Percentiles rank a stretch among this genome's conserved stretches.
phyloP scores from a whole-genome alignment of 2,329 filamentous ascomycete genomes.

The Trichoderma oligosporum region DNA sequence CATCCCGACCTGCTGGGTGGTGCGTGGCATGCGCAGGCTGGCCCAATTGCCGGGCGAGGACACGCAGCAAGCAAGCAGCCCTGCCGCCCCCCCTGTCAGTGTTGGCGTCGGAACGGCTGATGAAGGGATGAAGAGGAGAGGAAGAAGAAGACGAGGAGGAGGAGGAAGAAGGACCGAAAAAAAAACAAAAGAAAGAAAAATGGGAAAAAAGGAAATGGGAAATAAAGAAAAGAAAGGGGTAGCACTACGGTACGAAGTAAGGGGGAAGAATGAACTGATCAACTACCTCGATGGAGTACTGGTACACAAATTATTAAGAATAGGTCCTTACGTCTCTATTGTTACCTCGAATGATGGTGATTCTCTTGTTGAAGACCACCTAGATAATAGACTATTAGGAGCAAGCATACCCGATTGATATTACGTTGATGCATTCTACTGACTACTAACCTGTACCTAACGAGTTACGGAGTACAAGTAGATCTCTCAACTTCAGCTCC shows the following conservation, averaged over 20 bases:
- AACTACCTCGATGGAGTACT: too few species aligned
- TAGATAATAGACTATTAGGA: too few species aligned
- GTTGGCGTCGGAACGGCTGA: not conserved
- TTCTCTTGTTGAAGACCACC: too few species aligned
- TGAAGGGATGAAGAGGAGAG: not conserved
- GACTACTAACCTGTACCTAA: too few species aligned
- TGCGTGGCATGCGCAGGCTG: constrained; percentile 13
- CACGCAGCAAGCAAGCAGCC: constrained; percentile 15
- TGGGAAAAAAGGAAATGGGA: not conserved
- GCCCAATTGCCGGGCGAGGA: constrained; percentile 19
- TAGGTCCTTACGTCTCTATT: too few species aligned
- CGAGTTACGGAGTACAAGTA: too few species aligned
- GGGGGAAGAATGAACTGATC: too few species aligned
- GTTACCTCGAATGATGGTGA: too few species aligned
- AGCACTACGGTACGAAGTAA: too few species aligned
- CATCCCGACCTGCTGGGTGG: constrained; percentile 19
- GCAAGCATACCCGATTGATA: too few species aligned
- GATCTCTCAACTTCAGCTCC: not conserved
- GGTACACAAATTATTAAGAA: too few species aligned
- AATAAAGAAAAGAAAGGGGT: not conserved
- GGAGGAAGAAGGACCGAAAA: not conserved
- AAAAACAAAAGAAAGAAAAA: not conserved
- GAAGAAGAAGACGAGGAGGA: not conserved
- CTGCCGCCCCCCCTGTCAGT: constrained; percentile 9
- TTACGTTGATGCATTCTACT: too few species aligned